phyloP scores from a whole-genome alignment of 352 stramenopile genomes.

The Globisporangium uncinulatum region DNA sequence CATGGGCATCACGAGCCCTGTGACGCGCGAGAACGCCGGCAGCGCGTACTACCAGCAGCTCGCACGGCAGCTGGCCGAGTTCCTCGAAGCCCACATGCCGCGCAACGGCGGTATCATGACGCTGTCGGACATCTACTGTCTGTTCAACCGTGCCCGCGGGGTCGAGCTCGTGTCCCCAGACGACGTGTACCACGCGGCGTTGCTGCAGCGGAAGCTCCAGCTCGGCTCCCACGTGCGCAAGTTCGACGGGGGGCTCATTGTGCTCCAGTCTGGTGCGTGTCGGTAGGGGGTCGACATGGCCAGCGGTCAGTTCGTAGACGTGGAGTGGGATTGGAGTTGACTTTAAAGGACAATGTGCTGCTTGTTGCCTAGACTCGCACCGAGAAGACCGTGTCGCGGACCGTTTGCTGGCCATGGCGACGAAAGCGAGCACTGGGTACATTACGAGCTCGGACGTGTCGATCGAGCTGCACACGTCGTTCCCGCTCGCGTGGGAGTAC shows the following conservation, averaged over 20 bases:
- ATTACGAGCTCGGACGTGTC: constrained; percentile 91
- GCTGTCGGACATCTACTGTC: constrained; percentile 98
- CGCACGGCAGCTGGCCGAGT: constrained; percentile 87
- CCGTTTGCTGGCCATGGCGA: constrained; percentile 67
- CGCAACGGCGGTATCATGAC: constrained; percentile 95
- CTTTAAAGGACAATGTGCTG: background rate
- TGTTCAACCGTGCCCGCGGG: constrained; percentile 97
- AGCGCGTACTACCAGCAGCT: constrained; percentile 89
- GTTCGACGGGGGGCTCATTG: constrained; percentile 92
- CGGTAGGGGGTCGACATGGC: too few relatives aligned
- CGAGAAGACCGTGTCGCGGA: constrained; percentile 80
- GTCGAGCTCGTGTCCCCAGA: constrained; percentile 97
- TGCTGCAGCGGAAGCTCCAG: constrained; percentile 74
- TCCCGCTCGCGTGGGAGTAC: constrained; percentile 95
- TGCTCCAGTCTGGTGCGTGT: constrained; percentile 84
- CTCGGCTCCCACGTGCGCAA: constrained; percentile 92
- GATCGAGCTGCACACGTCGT: constrained; percentile 89
- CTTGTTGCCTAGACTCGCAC: constrained; percentile 46
- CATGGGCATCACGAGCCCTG: constrained; percentile 91
- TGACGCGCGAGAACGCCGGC: constrained; percentile 88
- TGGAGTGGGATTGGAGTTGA: too few relatives aligned
- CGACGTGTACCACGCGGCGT: constrained; percentile 91
- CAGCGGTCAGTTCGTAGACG: too few relatives aligned
- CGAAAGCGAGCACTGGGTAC: constrained; percentile 61
- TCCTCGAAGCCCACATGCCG: constrained; percentile 76